Evolutionary conservation across 1,284 basidiomycete species (phyloP), one percentile per base, ranked within the genome.

Genomic region (Microbotryum lychnidis-dioicae): DNA sequence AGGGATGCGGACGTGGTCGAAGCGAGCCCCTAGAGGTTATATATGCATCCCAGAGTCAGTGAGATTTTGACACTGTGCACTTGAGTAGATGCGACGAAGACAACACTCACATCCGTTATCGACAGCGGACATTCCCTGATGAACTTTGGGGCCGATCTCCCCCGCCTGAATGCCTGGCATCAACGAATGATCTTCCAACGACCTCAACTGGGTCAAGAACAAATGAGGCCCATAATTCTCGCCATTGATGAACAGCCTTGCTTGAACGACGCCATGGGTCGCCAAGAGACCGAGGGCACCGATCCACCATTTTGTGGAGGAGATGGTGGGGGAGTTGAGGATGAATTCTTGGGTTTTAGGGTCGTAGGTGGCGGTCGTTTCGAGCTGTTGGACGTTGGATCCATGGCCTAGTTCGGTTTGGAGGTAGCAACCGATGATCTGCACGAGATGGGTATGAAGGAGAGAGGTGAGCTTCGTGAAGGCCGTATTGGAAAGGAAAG

Each of bases 271-370:
- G 12, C 86, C 87, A 73, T 89, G 87, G 0, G 87, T 89, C 0
- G 86, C 82, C 0, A 84, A 84, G 74, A 83, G 83, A 1, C 85
- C 87, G 9, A 87, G 76, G 0, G 78, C 83, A 18, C 84, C 88
- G 62, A 87, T 81, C 88, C 88, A 91, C 87, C 88, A 91, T 73
- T 91, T 91, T 58, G 80, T 83, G 57, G 85, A 85, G 2, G 86
- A 87, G 51, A 88, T 71, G 0, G 84, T 85, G 0, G 88, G 87
- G 0, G 86, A 86, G 73, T 89, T 79, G 44, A 91, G 82, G 58
- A 87, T 82, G 67, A 90, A 90, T 70, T 87, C 83, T 62, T 82
- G 77, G 0, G 81, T 82, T n/a, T 80, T 79, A 0, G 82, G 80
- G 42, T 87, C 77, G 74, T 84, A 91, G 0, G 85, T 88, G 6